Evolutionary conservation across 495 filamentous ascomycete genomes (phyloP).

Genomic region (Aspergillus indologenus): DNA sequence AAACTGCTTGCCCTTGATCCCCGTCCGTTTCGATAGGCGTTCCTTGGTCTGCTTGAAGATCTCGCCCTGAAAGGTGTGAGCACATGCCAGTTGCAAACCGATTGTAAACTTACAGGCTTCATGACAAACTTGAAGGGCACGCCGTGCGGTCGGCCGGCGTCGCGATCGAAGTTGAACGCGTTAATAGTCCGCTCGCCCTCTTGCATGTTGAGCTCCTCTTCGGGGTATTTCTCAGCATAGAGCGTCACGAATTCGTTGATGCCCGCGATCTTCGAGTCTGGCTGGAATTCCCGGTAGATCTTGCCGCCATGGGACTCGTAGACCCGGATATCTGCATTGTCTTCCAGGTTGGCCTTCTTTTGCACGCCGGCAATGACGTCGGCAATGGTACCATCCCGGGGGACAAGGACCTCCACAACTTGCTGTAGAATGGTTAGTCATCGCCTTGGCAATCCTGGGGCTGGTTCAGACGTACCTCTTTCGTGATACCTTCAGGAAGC

Average conservation of each 20-base stretch:
- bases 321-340: constrained; percentile 69
- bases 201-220: constrained; percentile 67
- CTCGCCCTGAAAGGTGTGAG: constrained; percentile 61
- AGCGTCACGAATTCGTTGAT: constrained; percentile 84
- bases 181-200: constrained; percentile 61
- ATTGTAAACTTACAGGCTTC: constrained; percentile 67
- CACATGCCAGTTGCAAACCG: background rate
- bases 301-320: constrained; percentile 78
- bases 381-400: constrained; percentile 71
- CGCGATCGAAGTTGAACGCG: constrained; percentile 88
- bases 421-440: constrained; percentile 46
- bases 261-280: constrained; percentile 61
- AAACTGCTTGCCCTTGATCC: constrained; percentile 95
- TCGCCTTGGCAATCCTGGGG: background rate
- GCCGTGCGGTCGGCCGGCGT: constrained; percentile 72
- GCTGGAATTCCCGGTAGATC: constrained; percentile 68
- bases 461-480: constrained; percentile 62
- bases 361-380: constrained; percentile 72
- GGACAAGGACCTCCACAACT: constrained; percentile 72
- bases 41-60: constrained; percentile 87
- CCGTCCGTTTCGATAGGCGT: constrained; percentile 81
- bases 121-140: constrained; percentile 90
- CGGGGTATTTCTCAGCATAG: constrained; percentile 74
- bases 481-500: constrained; percentile 85
- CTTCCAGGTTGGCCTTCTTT: constrained; percentile 74